These are phyloP conservation scores for Fraxinus sp. DNA, from an alignment of 305 asterid genomes.

Conservation along the genomic window DNA sequence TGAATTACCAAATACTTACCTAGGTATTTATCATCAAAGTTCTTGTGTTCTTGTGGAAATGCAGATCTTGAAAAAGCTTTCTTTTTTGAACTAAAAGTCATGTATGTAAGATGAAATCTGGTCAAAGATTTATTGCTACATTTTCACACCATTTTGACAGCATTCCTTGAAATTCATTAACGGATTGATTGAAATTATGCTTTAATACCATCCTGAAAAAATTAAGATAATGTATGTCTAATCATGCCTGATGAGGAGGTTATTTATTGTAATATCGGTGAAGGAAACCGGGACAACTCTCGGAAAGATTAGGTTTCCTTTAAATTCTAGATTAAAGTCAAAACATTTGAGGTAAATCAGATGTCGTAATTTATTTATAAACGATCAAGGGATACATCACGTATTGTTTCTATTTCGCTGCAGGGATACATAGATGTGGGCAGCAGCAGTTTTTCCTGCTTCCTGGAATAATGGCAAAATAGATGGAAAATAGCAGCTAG, in stretches of 20 bases:
- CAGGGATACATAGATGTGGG: conserved; percentile 32
- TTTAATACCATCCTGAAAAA: not conserved
- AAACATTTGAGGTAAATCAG: not conserved
- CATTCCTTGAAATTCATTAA: not conserved
- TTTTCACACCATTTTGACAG: not conserved
- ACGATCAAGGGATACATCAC: not conserved
- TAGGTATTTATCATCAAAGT: conserved; percentile 39
- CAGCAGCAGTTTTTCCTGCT: conserved; percentile 26
- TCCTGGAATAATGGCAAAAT: conserved; percentile 27
- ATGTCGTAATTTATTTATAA: not conserved
- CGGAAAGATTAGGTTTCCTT: not conserved
- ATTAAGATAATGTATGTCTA: not conserved
- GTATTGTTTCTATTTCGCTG: conserved; percentile 3
- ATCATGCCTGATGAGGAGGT: not conserved
- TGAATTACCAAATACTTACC: conserved; percentile 28
- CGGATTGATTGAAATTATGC: not conserved
- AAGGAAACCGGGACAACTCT: not conserved
- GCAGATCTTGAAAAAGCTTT: not conserved
- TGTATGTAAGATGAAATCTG: not conserved
- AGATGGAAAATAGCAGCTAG: conserved; percentile 20
- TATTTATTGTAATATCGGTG: not conserved
- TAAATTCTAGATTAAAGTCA: not conserved
- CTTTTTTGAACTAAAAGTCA: not conserved
- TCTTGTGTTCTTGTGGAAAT: not conserved
- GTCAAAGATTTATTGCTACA: not conserved